A percentile compares a stretch with the other conserved stretches of the same genome.
Evolutionary conservation across 1,284 basidiomycete genomes (phyloP).

Genomic region (Rhizoctonia solani): DNA sequence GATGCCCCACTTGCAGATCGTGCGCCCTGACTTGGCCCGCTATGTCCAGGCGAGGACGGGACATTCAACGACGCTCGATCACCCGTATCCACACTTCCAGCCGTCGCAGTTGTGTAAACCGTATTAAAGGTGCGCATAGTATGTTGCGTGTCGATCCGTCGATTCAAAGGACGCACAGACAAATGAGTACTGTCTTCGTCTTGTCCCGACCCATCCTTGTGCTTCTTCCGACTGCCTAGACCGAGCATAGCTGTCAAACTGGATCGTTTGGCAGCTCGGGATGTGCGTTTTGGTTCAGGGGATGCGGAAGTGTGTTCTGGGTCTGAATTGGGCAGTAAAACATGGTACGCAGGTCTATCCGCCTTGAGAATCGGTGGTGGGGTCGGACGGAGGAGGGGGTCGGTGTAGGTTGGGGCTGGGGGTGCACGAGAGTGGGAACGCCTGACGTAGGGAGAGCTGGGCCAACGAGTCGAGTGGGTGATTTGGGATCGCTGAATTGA

Average conservation of each 20-base stretch:
- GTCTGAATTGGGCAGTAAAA: slow-evolving; percentile 8
- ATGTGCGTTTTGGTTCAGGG: slow-evolving; percentile 1
- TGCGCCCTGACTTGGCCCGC: background rate
- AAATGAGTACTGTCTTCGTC: background rate
- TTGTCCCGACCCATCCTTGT: background rate
- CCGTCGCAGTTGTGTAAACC: slow-evolving; percentile 17
- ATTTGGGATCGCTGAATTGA: background rate
- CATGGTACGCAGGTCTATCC: slow-evolving; percentile 2
- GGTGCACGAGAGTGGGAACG: background rate
- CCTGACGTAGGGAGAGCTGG: background rate
- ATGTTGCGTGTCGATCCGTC: slow-evolving; percentile 9
- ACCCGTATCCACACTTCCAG: background rate
- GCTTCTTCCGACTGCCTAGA: slow-evolving; percentile 10
- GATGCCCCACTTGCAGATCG: background rate
- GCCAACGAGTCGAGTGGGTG: background rate
- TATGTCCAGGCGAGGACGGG: background rate
- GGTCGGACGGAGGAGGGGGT: slow-evolving; percentile 3
- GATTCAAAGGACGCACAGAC: background rate
- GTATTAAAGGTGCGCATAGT: slow-evolving; percentile 9
- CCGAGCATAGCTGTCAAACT: slow-evolving; percentile 31
- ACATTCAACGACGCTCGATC: background rate
- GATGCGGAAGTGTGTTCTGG: background rate
- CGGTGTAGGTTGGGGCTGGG: background rate
- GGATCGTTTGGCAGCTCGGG: background rate
- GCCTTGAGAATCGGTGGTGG: background rate